Evolutionary conservation across 2,329 filamentous ascomycete species (phyloP), one percentile per base, ranked within the genome.

Genomic region (Fusarium sp.): DNA sequence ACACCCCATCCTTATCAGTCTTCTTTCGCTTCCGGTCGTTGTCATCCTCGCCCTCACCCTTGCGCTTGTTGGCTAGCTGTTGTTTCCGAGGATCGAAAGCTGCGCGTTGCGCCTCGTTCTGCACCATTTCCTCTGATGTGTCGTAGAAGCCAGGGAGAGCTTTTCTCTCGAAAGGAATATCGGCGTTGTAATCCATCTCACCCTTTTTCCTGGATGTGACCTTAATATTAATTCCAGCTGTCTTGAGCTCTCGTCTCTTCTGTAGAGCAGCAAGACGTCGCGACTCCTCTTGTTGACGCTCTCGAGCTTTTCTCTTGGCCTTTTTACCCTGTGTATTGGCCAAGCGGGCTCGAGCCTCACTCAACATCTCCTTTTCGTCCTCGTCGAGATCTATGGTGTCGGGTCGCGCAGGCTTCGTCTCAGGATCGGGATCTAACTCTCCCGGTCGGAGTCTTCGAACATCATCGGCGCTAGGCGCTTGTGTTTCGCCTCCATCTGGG

Each of bases 291-390:
- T 99, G 88, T 80, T 98, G 95, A 71, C 96, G 89, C 83, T 99
- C 96, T 78, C 96, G 90, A 38, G 96, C 96, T 87, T 99, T 99
- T 75, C 96, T 87, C 87, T 99, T 99, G 11, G 96, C 96, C 85
- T 99, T 99, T 84, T 99, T 99, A 80, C 96, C 96, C 83, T 98
- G 96, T 16, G 96, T 98, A 79, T 99, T 99, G 72, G 96, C 96
- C 73, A 99, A 86, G 84, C 96, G 94, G 62, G 96, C 96, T 80
- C 96, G 93, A 75, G 96, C 96, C 84, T 99, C 96, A 80, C 95
- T 98, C 78, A 99, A 84, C 96, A 99, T 99, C 83, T 99, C 96
- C 85, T 99, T 98, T 83, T 99, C 96, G 80, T 99, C 96, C 81
- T 99, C 96, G 80, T 99, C 96, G 78, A 99, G 90, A 82, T 99